Base-by-base conservation (phyloP, 345 rosid species). In the Lepidium didymum region DNA sequence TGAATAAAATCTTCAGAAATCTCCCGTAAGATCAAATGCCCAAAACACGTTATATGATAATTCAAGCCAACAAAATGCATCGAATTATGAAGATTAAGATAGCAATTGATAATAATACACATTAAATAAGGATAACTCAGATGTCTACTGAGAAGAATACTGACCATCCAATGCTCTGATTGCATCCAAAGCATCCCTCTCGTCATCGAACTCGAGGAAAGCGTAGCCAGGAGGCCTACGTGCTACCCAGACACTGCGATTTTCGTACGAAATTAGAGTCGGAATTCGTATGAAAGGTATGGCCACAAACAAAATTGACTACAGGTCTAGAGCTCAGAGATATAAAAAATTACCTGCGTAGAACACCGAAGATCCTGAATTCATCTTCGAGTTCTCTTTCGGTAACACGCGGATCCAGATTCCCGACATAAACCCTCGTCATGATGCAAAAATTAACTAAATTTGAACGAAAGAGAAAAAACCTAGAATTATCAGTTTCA, bases 151-250 rank as follows among this genome's bases (percentile, higher is more conserved):
- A 72, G 56, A 56, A 53, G 52, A 23, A 67, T 2, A 81, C 81
- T 72, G 8, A 88, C 96, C 90, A 75, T 88, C 91, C 79, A 88
- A 44, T 1, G 77, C 83, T 40, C 86, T 86, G 27, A 88, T 85
- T 12, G 97, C 95, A 79, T 88, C 95, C 9, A 81, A 34, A 49
- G 97, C 97, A 80, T 88, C 95, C 62, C 92, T 81, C 23, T 83
- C 87, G 58, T 88, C 95, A 41, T 85, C 95, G 56, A 90, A 88
- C 77, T 90, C 97, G 42, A 90, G 67, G 72, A 88, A 90, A 13
- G 97, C 97, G 76, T 90, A 90, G 13, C 97, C 97, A 0, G 92
- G 96, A 2, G 97, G 97, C 81, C 97, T 88, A 65, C 96, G 80
- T 60, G 96, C 97, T 68, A 90, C 97, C 96, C 97, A 90, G 4